These are phyloP conservation scores for Crithidia sp. DNA, from an alignment of 208 protist genomes.

Conservation along the genomic window DNA sequence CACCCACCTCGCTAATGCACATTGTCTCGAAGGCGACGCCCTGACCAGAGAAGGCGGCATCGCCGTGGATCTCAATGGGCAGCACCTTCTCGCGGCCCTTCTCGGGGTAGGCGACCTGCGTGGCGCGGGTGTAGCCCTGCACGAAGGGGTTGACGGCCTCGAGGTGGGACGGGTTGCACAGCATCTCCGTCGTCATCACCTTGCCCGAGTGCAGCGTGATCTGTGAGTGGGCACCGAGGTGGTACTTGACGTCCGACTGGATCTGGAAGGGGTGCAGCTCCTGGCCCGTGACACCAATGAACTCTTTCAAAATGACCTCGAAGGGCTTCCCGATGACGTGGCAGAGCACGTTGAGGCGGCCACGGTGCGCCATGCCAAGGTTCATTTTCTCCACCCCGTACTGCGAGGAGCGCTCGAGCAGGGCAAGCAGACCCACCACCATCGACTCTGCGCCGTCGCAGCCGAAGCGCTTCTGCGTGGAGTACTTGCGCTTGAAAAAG, in stretches of 20 bases:
- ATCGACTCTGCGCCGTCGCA: conserved; percentile 96
- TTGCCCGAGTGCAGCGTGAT: conserved; percentile 76
- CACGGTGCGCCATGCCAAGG: conserved; percentile 99
- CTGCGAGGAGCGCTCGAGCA: conserved; percentile 88
- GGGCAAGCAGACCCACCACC: conserved; percentile 94
- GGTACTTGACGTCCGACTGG: conserved; percentile 99
- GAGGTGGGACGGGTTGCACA: conserved; percentile 99
- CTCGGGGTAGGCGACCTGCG: conserved; percentile 84
- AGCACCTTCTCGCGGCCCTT: conserved; percentile 71
- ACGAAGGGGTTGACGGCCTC: conserved; percentile 99
- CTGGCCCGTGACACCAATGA: conserved; percentile 70
- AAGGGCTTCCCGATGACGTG: conserved; percentile 98
- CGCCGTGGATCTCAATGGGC: conserved; percentile 97
- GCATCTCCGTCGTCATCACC: conserved; percentile 94
- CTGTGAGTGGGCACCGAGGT: conserved; percentile 93
- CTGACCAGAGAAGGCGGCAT: conserved; percentile 98
- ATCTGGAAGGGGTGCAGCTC: conserved; percentile 92
- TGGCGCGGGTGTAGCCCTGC: conserved; percentile 96
- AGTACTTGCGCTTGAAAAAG: conserved; percentile 95
- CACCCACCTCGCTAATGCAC: conserved; percentile 91
- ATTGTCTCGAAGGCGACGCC: conserved; percentile 98
- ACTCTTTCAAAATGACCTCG: conserved; percentile 92
- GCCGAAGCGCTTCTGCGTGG: conserved; percentile 97
- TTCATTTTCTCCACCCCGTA: conserved; percentile 94
- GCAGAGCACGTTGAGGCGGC: conserved; percentile 96